phyloP scores from a whole-genome alignment of 2,329 filamentous ascomycete species.

The Alternaria panax region DNA sequence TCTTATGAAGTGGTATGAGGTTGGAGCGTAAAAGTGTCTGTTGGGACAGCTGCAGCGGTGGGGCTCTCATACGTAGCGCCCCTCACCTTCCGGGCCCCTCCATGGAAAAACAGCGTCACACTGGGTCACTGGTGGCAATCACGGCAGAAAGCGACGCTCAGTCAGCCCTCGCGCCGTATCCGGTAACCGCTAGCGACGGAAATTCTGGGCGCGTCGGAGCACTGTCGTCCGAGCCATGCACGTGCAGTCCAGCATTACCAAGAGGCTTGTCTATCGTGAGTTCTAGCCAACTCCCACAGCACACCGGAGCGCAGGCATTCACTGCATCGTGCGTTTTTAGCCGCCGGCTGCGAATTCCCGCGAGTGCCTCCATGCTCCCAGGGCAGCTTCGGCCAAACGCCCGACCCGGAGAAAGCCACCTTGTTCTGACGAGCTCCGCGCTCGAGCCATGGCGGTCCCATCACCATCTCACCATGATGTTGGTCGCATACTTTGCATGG shows the following conservation, averaged over 20 bases:
- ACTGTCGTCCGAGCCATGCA: slow-evolving; percentile 31
- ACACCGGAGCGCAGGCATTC: not conserved
- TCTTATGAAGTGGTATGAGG: slow-evolving; percentile 7
- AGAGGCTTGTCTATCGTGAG: not conserved
- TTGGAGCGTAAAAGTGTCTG: slow-evolving; percentile 27
- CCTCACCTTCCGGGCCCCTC: slow-evolving; percentile 31
- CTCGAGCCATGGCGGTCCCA: not conserved
- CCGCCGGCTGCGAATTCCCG: not conserved
- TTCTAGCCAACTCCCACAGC: not conserved
- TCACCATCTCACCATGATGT: not conserved
- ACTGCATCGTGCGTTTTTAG: not conserved
- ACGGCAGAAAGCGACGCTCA: not conserved
- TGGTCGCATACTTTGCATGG: not conserved
- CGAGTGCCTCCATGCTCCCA: not conserved
- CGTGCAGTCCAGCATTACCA: not conserved
- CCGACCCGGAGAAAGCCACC: not conserved
- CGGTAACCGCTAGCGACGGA: slow-evolving; percentile 8
- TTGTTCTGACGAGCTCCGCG: not conserved
- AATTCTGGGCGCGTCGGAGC: slow-evolving; percentile 20
- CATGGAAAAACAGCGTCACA: slow-evolving; percentile 45
- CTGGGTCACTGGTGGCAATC: slow-evolving; percentile 47
- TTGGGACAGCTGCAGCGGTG: slow-evolving; percentile 17
- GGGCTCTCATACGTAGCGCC: slow-evolving; percentile 29
- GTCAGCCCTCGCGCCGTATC: not conserved
- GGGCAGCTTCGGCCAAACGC: not conserved